Evolutionary conservation across 495 filamentous ascomycete species (phyloP).

Genomic region (Xylaria grammica): DNA sequence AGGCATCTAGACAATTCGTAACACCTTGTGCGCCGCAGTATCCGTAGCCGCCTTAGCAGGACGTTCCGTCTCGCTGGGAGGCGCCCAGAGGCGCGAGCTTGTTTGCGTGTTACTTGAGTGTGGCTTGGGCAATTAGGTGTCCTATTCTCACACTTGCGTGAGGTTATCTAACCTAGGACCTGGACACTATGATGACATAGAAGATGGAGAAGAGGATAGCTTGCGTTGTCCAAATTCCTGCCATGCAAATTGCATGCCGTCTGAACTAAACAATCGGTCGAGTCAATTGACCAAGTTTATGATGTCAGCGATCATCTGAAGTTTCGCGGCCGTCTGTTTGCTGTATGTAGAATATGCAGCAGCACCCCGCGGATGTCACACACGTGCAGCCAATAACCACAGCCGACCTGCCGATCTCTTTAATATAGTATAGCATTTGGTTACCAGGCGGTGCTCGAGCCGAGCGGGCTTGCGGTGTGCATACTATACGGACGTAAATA

Average conservation of each 20-base stretch:
- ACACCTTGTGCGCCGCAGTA: too few relatives aligned
- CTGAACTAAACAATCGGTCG: not conserved
- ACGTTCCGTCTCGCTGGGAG: not conserved
- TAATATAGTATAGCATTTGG: not conserved
- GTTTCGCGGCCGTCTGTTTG: not conserved
- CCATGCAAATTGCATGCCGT: not conserved
- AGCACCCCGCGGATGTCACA: slow-evolving; percentile 1
- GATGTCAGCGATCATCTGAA: slow-evolving; percentile 20
- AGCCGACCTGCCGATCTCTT: slow-evolving; percentile 13
- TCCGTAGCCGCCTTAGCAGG: not conserved
- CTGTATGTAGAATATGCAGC: not conserved
- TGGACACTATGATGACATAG: slow-evolving; percentile 1
- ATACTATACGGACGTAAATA: not conserved
- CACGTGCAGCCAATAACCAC: not conserved
- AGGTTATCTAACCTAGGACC: not conserved
- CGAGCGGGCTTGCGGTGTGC: not conserved
- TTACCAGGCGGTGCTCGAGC: slow-evolving; percentile 1
- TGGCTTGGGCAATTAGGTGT: not conserved
- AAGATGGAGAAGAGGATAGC: not conserved
- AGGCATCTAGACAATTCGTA: not conserved
- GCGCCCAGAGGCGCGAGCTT: not conserved
- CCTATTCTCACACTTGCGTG: not conserved
- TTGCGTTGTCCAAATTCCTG: not conserved
- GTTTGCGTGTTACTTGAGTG: not conserved
- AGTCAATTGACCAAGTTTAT: slow-evolving; percentile 8